Evolutionary conservation across 805 yeast species (phyloP), one percentile per base, ranked within the genome.

Genomic region (Groenewaldozyma tartarivorans): DNA sequence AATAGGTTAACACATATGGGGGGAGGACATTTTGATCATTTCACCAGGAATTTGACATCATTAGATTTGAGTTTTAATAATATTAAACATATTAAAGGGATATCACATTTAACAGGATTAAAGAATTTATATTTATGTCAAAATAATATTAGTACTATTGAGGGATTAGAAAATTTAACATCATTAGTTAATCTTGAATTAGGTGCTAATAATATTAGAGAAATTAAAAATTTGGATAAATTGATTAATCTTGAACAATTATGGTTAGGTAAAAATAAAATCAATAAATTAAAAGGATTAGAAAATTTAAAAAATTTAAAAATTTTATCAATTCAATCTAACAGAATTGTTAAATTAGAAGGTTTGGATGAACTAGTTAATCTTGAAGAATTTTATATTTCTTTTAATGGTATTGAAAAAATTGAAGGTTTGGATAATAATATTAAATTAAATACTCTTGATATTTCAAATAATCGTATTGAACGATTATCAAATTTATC

Each of bases 191-290:
- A 81, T 49, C 64, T 92, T 41, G 98, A 92, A 61, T 68, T 92
- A 32, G 98, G 97, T 9, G 98, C 96, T 19, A 92, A 92, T 61
- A 69, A 76, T 43, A 71, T 86, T 35, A 69, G 74, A 34, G 57
- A 55, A 40, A 57, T 66, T 31, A 81, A 77, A 47, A 74, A 75
- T 32, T 56, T 88, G 50, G 68, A 70, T 17, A 60, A 63, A 0
- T 64, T 90, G 44, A 63, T 61, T 0, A 72, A 69, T 38, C 62
- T 92, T 34, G 74, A 75, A 48, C 82, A 88, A 56, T 65, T 92
- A 35, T 92, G 97, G 98, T 67, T 92, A 33, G 98, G 97, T 35
- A 86, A 87, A 55, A 92, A 92, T 61, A 72, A 72, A 47, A 83
- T 92, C 41, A 51, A 71, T 1, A 72, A 64, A 53, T 61, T 92